Conservation (phyloP, 164 flowering plant genomes). For the Vitis labrusca region DNA sequence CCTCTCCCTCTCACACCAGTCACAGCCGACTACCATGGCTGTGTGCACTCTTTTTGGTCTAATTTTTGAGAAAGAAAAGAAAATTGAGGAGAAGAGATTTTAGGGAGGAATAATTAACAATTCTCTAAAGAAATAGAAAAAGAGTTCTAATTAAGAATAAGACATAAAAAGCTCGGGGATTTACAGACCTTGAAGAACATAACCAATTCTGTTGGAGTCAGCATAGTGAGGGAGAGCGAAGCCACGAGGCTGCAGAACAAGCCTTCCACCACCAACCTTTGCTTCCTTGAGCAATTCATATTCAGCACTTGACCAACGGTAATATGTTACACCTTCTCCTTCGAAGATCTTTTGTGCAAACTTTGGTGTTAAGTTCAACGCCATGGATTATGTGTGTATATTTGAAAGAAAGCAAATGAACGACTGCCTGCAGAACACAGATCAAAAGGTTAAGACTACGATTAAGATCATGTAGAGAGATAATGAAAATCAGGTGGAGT, state of each 20-base stretch:
- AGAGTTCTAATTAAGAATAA: background rate
- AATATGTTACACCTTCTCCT: constrained; percentile 34
- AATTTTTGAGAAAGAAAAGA: no score
- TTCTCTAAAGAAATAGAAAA: background rate
- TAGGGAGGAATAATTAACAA: no score
- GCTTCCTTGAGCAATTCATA: constrained; percentile 15
- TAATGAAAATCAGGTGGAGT: no score
- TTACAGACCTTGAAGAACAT: constrained; percentile 35
- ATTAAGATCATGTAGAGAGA: no score
- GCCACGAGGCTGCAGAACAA: constrained; percentile 28
- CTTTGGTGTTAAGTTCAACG: constrained; percentile 13
- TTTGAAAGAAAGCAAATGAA: no score
- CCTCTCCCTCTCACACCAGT: no score
- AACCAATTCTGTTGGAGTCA: constrained; percentile 37
- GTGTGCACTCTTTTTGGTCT: no score
- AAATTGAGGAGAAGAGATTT: no score
- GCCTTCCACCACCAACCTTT: constrained; percentile 30
- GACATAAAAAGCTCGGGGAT: background rate
- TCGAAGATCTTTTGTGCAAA: background rate
- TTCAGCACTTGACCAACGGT: constrained; percentile 25
- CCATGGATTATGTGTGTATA: background rate
- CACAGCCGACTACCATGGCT: no score
- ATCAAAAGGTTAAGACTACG: no score
- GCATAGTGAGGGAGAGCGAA: constrained; percentile 40
- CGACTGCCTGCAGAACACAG: no score